These are phyloP conservation scores for Picea glauca DNA, from an alignment of 75 land plant genomes.

Conservation along the genomic window DNA sequence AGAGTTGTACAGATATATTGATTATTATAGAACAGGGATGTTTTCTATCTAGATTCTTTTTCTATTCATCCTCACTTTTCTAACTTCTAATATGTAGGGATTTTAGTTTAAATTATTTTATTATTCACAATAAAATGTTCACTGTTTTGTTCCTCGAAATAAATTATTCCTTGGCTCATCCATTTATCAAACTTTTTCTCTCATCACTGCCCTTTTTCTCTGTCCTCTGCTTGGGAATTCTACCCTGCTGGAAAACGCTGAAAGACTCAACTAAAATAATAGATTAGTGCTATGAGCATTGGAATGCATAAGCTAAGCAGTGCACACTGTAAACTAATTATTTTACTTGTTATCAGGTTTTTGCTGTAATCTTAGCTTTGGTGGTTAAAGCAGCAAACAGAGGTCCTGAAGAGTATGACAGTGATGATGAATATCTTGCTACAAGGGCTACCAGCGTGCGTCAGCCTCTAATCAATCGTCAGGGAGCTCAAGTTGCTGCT, in stretches of 20 bases:
- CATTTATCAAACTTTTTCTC: not conserved
- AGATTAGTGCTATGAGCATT: not conserved
- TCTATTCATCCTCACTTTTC: not conserved
- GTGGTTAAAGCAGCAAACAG: slow-evolving; percentile 54
- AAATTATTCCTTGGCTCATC: not conserved
- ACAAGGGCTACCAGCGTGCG: slow-evolving; percentile 41
- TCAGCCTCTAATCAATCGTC: slow-evolving; percentile 78
- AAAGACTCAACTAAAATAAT: not conserved
- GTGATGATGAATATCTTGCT: slow-evolving; percentile 80
- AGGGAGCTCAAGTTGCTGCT: slow-evolving; percentile 45
- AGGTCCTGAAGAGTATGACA: slow-evolving; percentile 74
- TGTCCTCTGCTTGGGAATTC: not conserved
- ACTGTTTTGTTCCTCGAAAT: not conserved
- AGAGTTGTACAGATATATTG: too few relatives aligned
- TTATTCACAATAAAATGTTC: not conserved
- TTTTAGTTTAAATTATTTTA: not conserved
- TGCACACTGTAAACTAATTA: not conserved
- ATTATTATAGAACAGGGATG: too few relatives aligned
- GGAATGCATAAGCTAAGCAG: not conserved
- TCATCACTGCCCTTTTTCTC: not conserved
- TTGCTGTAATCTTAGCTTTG: slow-evolving; percentile 73
- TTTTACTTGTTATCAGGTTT: slow-evolving; percentile 51
- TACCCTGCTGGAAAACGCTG: not conserved
- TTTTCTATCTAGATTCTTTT: too few relatives aligned
- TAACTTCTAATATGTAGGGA: not conserved